Evolutionary conservation across 2,329 filamentous ascomycete genomes (phyloP).

Genomic region (Neocucurbitaria cava): DNA sequence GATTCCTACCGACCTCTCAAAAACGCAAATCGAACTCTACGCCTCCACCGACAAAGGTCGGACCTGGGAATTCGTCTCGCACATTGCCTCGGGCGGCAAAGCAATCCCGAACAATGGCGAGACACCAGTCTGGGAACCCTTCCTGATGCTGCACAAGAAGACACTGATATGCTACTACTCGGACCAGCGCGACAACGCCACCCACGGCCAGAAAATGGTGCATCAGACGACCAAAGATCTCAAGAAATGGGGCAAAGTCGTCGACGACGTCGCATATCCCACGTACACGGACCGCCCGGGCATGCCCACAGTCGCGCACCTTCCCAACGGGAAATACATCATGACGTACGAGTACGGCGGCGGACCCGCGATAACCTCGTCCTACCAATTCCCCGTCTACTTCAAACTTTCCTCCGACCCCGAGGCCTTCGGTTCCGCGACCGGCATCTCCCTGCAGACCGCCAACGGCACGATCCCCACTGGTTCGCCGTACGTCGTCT

Average conservation of each 20-base stretch:
- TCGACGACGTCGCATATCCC: constrained; percentile 69
- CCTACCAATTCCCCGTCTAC: constrained; percentile 59
- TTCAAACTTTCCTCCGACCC: constrained; percentile 59
- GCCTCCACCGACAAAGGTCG: constrained; percentile 66
- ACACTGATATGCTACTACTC: constrained; percentile 73
- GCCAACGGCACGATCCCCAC: constrained; percentile 55
- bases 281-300: constrained; percentile 70
- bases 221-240: constrained; percentile 69
- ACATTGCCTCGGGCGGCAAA: constrained; percentile 69
- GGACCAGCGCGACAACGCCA: constrained; percentile 68
- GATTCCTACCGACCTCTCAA: constrained; percentile 64
- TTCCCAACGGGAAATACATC: constrained; percentile 68
- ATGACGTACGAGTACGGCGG: constrained; percentile 70
- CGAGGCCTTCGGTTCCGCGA: constrained; percentile 53
- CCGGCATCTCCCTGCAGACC: constrained; percentile 52
- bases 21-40: constrained; percentile 74
- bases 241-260: constrained; percentile 63
- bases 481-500: constrained; percentile 61
- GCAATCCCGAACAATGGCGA: constrained; percentile 69
- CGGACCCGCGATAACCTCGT: constrained; percentile 42
- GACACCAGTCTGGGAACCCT: constrained; percentile 77
- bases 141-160: constrained; percentile 65
- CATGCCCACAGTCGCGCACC: constrained; percentile 68
- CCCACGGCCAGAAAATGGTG: constrained; percentile 71
- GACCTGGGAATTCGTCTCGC: constrained; percentile 72